phyloP scores from a whole-genome alignment of 305 asterid species.

The Rubia tinctorum region DNA sequence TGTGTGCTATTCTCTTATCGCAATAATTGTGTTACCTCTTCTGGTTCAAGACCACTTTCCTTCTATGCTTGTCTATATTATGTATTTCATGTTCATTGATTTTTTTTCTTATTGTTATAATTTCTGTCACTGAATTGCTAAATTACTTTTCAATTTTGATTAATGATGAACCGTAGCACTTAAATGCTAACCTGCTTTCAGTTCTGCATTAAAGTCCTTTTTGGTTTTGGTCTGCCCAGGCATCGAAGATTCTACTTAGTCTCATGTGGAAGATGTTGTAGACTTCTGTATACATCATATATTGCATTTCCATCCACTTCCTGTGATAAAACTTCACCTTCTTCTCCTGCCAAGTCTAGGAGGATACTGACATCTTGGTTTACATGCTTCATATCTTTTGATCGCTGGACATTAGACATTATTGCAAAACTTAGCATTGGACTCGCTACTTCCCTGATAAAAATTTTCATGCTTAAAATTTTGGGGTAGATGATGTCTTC shows the following conservation, averaged over 20 bases:
- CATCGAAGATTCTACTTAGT: background rate
- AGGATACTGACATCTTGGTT: constrained; percentile 51
- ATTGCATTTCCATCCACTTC: background rate
- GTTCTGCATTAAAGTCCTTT: background rate
- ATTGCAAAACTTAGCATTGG: constrained; percentile 58
- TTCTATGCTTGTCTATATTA: background rate
- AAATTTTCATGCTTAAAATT: constrained; percentile 42
- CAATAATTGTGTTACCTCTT: background rate
- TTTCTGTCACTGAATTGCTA: background rate
- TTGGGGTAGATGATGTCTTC: constrained; percentile 35
- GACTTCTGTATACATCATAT: background rate
- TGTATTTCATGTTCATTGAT: background rate
- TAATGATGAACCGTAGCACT: background rate
- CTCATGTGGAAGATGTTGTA: background rate
- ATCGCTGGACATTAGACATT: constrained; percentile 72
- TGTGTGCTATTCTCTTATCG: background rate
- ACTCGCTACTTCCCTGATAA: constrained; percentile 48
- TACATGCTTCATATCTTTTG: constrained; percentile 31
- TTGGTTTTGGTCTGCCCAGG: background rate
- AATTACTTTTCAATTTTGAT: background rate
- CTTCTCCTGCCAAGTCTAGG: constrained; percentile 51
- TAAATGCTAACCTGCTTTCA: background rate
- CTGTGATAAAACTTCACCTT: constrained; percentile 9
- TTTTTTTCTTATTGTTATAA: background rate
- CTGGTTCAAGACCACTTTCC: background rate